phyloP scores from a whole-genome alignment of 345 rosid species.

The Laguncularia racemosa region DNA sequence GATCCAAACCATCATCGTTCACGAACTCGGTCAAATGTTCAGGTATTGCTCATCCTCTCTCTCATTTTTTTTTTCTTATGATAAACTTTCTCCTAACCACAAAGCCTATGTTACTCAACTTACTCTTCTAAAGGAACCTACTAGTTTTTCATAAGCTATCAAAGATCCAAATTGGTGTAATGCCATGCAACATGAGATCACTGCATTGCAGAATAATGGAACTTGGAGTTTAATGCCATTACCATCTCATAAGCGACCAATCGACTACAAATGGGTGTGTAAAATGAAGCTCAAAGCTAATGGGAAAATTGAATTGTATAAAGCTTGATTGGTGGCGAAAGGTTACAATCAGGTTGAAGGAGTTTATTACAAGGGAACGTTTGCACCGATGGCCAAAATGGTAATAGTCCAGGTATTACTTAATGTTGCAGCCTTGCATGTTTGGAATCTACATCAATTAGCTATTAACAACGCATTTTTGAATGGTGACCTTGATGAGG shows the following conservation, averaged over 20 bases:
- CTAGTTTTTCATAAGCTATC: slow-evolving; percentile 2
- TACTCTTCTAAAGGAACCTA: not conserved
- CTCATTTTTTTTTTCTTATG: not conserved
- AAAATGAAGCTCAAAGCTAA: not conserved
- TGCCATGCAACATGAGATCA: too few relatives aligned
- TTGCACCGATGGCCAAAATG: slow-evolving; percentile 1
- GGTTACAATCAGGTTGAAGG: slow-evolving; percentile 1
- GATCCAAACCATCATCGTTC: slow-evolving; percentile 7
- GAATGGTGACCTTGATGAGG: too few relatives aligned
- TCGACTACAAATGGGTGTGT: not conserved
- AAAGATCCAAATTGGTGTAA: not conserved
- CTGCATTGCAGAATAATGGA: not conserved
- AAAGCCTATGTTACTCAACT: not conserved
- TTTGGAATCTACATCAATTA: not conserved
- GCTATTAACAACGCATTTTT: slow-evolving; percentile 3
- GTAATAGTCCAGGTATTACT: not conserved
- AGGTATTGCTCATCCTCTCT: not conserved
- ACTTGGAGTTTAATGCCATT: slow-evolving; percentile 1
- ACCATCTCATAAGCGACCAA: not conserved
- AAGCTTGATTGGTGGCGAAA: not conserved
- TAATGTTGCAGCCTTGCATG: not conserved
- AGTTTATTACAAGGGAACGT: not conserved
- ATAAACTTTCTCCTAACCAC: not conserved
- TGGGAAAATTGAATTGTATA: slow-evolving; percentile 1
- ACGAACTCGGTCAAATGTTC: not conserved